These are phyloP conservation scores for Teratosphaeria nubilosa DNA, from an alignment of 2,329 filamentous ascomycete genomes.

Conservation along the genomic window DNA sequence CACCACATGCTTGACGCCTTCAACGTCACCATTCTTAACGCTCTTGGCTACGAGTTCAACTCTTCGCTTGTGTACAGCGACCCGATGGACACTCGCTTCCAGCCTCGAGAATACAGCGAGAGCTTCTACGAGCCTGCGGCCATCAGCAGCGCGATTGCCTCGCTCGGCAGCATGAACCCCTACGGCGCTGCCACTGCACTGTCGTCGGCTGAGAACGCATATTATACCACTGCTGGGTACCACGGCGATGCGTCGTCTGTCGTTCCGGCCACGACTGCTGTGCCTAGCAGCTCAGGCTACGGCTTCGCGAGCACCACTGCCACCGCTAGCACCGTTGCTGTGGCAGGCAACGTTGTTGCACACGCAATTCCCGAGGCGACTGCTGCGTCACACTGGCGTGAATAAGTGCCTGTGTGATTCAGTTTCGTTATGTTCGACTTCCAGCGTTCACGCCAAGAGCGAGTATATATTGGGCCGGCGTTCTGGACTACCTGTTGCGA, in stretches of 20 bases:
- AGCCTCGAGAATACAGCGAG: conserved; percentile 17
- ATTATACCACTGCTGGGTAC: conserved; percentile 18
- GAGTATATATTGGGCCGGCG: background rate
- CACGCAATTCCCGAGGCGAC: background rate
- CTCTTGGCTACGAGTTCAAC: conserved; percentile 20
- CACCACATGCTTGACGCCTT: conserved; percentile 36
- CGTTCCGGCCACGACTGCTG: conserved; percentile 7
- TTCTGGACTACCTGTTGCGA: background rate
- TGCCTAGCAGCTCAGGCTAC: conserved; percentile 11
- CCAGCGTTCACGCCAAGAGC: background rate
- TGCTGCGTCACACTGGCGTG: background rate
- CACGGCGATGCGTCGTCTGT: conserved; percentile 8
- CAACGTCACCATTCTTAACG: conserved; percentile 30
- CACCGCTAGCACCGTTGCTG: background rate
- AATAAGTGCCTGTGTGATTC: background rate
- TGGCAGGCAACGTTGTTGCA: background rate
- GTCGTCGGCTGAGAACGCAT: conserved; percentile 13
- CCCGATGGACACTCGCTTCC: conserved; percentile 16
- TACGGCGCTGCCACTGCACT: conserved; percentile 14
- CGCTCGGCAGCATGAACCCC: conserved; percentile 17
- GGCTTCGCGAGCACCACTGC: conserved; percentile 10
- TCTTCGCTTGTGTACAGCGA: conserved; percentile 7
- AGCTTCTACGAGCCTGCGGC: conserved; percentile 15
- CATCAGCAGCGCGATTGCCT: conserved; percentile 11
- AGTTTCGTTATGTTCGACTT: background rate